Conservation (phyloP, 345 rosid species). For the Salix caprea region DNA sequence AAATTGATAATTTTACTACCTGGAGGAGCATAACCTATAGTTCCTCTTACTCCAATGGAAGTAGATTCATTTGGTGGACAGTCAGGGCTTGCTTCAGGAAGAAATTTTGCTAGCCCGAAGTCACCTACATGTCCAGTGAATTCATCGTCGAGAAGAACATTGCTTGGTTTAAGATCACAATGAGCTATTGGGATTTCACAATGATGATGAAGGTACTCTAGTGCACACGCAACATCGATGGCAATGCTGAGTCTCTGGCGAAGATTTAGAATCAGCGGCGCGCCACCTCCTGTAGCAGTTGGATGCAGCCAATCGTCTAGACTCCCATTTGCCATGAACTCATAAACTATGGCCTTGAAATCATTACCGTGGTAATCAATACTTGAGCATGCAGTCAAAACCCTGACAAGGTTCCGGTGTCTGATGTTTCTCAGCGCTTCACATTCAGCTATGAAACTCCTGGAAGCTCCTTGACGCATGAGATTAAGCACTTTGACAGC, state of each 20-base stretch:
- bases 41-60: neutral
- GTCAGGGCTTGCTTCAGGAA: neutral
- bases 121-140: neutral
- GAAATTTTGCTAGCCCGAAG: neutral
- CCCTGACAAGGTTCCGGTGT: slow-evolving; percentile 15
- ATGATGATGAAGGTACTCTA: neutral
- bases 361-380: slow-evolving; percentile 21
- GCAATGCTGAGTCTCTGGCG: too few relatives aligned
- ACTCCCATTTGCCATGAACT: slow-evolving; percentile 19
- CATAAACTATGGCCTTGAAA: slow-evolving; percentile 19
- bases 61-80: neutral
- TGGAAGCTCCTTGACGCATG: slow-evolving; percentile 16
- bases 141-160: neutral
- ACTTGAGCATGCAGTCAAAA: slow-evolving; percentile 14
- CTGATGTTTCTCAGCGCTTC: slow-evolving; percentile 10
- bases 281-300: too few relatives aligned
- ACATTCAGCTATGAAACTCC: slow-evolving; percentile 20
- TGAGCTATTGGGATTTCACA: neutral
- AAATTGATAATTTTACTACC: neutral
- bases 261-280: too few relatives aligned
- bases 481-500: slow-evolving; percentile 24
- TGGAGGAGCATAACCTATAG: neutral
- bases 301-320: slow-evolving; percentile 9
- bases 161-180: neutral
- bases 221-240: neutral